phyloP scores from a whole-genome alignment of 257 asterid genomes.

The Avicennia marina region DNA sequence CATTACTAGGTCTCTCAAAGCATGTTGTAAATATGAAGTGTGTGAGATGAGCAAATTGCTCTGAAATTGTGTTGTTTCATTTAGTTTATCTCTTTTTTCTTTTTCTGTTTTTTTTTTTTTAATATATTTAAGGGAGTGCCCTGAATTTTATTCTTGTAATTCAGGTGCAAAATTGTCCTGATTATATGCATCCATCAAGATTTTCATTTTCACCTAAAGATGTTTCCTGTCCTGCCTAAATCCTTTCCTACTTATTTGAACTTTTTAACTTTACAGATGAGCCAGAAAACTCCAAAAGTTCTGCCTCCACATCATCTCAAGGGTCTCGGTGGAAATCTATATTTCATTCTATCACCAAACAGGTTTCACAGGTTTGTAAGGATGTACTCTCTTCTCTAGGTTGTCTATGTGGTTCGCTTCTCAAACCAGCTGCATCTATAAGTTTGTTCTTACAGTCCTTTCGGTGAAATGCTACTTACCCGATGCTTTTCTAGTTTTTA shows the following conservation, averaged over 20 bases:
- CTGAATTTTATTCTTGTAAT: too few species aligned
- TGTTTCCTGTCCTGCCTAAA: conserved; percentile 13
- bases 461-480: conserved; percentile 1
- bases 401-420: conserved; percentile 13
- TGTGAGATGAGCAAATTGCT: too few species aligned
- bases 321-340: conserved; percentile 83
- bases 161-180: too few species aligned
- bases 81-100: too few species aligned
- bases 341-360: conserved; percentile 71
- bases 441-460: conserved; percentile 10
- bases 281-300: conserved; percentile 39
- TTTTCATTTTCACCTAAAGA: not conserved
- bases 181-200: too few species aligned
- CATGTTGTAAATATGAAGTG: too few species aligned
- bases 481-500: conserved; percentile 6
- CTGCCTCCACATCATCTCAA: conserved; percentile 46
- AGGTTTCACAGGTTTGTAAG: conserved; percentile 86
- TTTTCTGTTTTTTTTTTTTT: too few species aligned
- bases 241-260: conserved; percentile 13
- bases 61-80: too few species aligned
- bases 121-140: too few species aligned
- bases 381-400: conserved; percentile 18
- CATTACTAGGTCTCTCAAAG: too few species aligned
- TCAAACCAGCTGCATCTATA: conserved; percentile 6
- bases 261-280: conserved; percentile 42